Percentiles rank a stretch among this genome's conserved stretches.
These are phyloP conservation scores for Aspergillus texensis DNA, from an alignment of 2,329 filamentous ascomycete species.

Conservation along the genomic window DNA sequence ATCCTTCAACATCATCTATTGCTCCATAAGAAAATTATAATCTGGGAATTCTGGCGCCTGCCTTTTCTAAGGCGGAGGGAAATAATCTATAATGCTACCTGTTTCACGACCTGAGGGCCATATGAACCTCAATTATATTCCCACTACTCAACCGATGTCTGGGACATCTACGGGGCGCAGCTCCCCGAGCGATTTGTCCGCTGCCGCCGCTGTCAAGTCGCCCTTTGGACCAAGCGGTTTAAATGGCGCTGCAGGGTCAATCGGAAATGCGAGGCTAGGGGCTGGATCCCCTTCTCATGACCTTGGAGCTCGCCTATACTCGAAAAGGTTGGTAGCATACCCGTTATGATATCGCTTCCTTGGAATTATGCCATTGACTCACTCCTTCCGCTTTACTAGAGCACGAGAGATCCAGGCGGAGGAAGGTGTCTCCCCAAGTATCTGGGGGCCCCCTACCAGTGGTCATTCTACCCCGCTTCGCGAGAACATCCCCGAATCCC, in stretches of 20 bases:
- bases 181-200: conserved; percentile 75
- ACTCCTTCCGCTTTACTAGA: conserved; percentile 49
- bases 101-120: conserved; percentile 76
- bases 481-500: conserved; percentile 96
- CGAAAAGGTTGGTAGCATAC: conserved; percentile 73
- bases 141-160: conserved; percentile 69
- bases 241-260: conserved; percentile 53
- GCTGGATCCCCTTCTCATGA: conserved; percentile 97
- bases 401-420: conserved; percentile 96
- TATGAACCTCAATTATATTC: conserved; percentile 80
- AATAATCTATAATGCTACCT: conserved; percentile 91
- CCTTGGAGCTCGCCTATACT: conserved; percentile 77
- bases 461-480: conserved; percentile 94
- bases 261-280: conserved; percentile 70
- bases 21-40: conserved; percentile 13
- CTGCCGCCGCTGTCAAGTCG: conserved; percentile 66
- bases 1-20: conserved; percentile 7
- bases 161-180: conserved; percentile 78
- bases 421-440: conserved; percentile 78
- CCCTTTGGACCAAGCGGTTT: conserved; percentile 71
- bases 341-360: conserved; percentile 21
- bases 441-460: conserved; percentile 94
- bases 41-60: conserved; percentile 13
- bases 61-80: conserved; percentile 25
- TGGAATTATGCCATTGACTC: conserved; percentile 8